Conservation (phyloP, 495 filamentous ascomycete genomes). For the Xylaria palmicola region DNA sequence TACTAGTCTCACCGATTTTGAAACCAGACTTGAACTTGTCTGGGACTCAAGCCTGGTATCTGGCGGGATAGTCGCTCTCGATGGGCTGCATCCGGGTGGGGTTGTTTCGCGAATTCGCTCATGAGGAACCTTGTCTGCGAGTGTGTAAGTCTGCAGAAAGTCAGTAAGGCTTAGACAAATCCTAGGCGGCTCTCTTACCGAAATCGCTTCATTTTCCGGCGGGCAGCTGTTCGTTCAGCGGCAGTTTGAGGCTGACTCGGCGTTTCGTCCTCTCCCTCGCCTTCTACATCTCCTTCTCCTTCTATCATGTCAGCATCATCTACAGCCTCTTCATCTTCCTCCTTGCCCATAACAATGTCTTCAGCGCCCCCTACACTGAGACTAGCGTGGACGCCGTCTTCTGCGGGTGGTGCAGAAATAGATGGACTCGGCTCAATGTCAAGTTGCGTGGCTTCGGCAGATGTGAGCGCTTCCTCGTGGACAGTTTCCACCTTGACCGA, state of each 20-base stretch:
- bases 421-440: constrained; percentile 42
- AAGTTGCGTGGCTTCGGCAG: constrained; percentile 40
- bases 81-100: constrained; percentile 92
- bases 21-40: constrained; percentile 98
- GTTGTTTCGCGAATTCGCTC: constrained; percentile 95
- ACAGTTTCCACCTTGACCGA: constrained; percentile 38
- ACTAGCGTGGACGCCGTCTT: constrained; percentile 33
- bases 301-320: constrained; percentile 52
- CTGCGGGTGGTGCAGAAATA: constrained; percentile 41
- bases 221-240: constrained; percentile 71
- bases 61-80: constrained; percentile 85
- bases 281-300: constrained; percentile 44
- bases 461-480: constrained; percentile 45
- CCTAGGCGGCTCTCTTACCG: constrained; percentile 57
- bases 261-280: constrained; percentile 44
- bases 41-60: constrained; percentile 88
- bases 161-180: constrained; percentile 10
- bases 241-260: constrained; percentile 56
- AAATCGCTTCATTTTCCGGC: constrained; percentile 94
- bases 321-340: constrained; percentile 55
- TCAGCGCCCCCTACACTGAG: constrained; percentile 39
- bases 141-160: constrained; percentile 73
- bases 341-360: constrained; percentile 46
- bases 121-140: constrained; percentile 95
- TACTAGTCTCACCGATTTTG: constrained; percentile 68